phyloP scores from a whole-genome alignment of 768 basidiomycete genomes.

The Pleurotus pulmonarius region DNA sequence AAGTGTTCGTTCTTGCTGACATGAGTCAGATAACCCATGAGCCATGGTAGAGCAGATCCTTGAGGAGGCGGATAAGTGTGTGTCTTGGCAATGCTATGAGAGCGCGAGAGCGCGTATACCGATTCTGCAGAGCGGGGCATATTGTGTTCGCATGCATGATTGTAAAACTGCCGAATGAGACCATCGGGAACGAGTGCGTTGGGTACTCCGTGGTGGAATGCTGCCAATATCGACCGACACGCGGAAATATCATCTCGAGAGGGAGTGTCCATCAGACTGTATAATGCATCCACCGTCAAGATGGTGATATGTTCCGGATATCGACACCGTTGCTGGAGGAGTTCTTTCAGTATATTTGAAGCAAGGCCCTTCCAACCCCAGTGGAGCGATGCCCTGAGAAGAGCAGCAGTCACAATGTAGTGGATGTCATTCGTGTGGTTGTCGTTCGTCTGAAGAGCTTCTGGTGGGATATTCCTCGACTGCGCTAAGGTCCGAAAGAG shows the following conservation, averaged over 20 bases:
- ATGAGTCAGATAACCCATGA: slow-evolving; percentile 43
- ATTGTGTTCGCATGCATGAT: slow-evolving; percentile 25
- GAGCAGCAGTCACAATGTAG: slow-evolving; percentile 43
- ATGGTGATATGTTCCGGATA: slow-evolving; percentile 22
- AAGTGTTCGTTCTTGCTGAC: slow-evolving; percentile 38
- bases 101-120: slow-evolving; percentile 46
- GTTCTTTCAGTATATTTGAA: slow-evolving; percentile 29
- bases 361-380: slow-evolving; percentile 52
- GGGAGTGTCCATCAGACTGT: slow-evolving; percentile 35
- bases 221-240: slow-evolving; percentile 38
- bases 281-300: slow-evolving; percentile 41
- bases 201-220: slow-evolving; percentile 27
- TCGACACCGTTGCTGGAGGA: slow-evolving; percentile 16
- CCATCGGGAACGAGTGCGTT: slow-evolving; percentile 31
- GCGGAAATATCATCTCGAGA: slow-evolving; percentile 29
- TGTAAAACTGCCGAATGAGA: slow-evolving; percentile 46
- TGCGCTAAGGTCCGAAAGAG: slow-evolving; percentile 49
- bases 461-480: slow-evolving; percentile 39
- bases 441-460: slow-evolving; percentile 38
- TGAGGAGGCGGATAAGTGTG: slow-evolving; percentile 49
- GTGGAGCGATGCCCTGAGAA: slow-evolving; percentile 49
- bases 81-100: slow-evolving; percentile 21
- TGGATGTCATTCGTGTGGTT: slow-evolving; percentile 34
- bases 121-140: slow-evolving; percentile 31
- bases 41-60: slow-evolving; percentile 42